Evolutionary conservation across 1,284 basidiomycete genomes (phyloP), one percentile per base, ranked within the genome.

Genomic region (Anthracocystis setariae): DNA sequence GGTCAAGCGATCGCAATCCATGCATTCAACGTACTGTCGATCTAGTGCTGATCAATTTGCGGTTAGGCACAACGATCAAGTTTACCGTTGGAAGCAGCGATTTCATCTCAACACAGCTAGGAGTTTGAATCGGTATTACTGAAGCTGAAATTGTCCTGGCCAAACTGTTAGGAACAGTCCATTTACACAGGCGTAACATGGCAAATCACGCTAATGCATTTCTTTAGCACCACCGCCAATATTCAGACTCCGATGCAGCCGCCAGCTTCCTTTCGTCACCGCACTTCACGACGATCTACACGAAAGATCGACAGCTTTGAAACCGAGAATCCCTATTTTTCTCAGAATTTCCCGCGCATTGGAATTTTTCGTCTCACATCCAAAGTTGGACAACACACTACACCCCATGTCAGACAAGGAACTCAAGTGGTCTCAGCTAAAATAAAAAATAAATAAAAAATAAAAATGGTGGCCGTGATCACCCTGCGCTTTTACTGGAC

Each of bases 351-450:
- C 21, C 35, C 25, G 33, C 32, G 38, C 5, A 7, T 47, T 47
- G 21, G 35, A 40, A 29, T 40, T 40, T 27, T 38, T 29, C 29
- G 7, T 5, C 12, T 12, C 29, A 7, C 29, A 12, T 29, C 29
- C 12, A 5, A 29, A 29, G n/a, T 29, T 5, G 24, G 9, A 45
- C 18, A 2, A 10, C 25, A 39, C 49, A 49, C 24, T 23, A 25
- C 3, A 15, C 13, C 50, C 27, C 40, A 24, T 52, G 50, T 44
- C 42, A 52, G 42, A 35, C 42, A 44, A 12, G 29, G 50, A 52
- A 44, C n/a, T n/a, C n/a, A n/a, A n/a, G n/a, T n/a, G n/a, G n/a
- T 43, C 33, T 40, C 24, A 3, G 24, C 23, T 2, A 40, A 40
- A 40, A 40, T 40, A 33, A 15, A 33, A 8, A 33, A 33, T 33